Evolutionary conservation across 352 stramenopile genomes (phyloP).

Genomic region (Globisporangium apiculatum): DNA sequence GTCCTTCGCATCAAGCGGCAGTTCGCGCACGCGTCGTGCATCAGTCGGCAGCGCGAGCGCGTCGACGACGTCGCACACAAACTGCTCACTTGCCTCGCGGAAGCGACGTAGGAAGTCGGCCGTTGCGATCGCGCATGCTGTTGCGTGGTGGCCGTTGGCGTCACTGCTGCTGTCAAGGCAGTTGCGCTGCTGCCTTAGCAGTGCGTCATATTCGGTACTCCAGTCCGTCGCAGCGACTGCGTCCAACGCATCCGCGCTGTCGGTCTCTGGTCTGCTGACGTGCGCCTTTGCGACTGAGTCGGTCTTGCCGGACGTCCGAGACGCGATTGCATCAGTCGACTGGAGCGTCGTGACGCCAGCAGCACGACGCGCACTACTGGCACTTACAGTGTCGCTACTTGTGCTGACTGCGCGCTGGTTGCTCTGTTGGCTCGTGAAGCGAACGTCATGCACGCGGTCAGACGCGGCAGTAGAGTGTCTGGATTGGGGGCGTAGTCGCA

Average conservation of each 20-base stretch:
- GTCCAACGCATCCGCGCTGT: neutral
- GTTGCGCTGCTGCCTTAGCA: neutral
- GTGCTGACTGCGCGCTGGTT: neutral
- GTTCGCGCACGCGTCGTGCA: slow-evolving; percentile 12
- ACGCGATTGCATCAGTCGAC: too few relatives aligned
- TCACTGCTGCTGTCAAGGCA: neutral
- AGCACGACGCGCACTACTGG: too few relatives aligned
- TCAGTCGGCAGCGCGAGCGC: slow-evolving; percentile 22
- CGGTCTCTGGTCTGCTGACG: neutral
- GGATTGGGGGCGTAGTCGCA: too few relatives aligned
- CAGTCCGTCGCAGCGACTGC: neutral
- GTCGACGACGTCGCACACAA: slow-evolving; percentile 25
- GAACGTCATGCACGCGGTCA: too few relatives aligned
- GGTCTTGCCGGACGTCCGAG: neutral
- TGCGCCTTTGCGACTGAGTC: neutral
- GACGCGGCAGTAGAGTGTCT: too few relatives aligned
- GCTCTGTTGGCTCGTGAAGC: neutral
- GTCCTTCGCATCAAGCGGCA: neutral
- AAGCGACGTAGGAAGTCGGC: slow-evolving; percentile 29
- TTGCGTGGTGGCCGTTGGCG: neutral
- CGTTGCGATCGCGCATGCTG: slow-evolving; percentile 14
- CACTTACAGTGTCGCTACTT: neutral
- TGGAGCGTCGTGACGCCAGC: too few relatives aligned
- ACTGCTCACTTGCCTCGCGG: slow-evolving; percentile 23
- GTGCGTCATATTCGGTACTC: slow-evolving; percentile 2